Base-by-base conservation (phyloP, 1,139 yeast species). In the Debaryomyces psychrophilus region DNA sequence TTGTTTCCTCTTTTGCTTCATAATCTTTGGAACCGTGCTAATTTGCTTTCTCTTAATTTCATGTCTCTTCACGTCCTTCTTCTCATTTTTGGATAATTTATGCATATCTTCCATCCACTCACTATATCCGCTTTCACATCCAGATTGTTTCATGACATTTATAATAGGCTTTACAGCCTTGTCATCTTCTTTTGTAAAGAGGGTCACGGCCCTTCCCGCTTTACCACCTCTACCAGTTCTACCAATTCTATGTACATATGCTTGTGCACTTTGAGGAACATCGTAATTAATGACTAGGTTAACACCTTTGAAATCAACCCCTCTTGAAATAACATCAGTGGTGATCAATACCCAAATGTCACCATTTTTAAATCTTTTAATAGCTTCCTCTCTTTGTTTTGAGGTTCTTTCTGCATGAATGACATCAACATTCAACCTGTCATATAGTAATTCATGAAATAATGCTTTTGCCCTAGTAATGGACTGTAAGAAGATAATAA, bases 151-250 rank as follows among this genome's bases (percentile, higher is more conserved):
- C 96, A 93, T 93, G 12, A 93, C 98, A 61, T 92, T 93, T 35
- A 92, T 80, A 31, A 93, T 88, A 8, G 95, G 89, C 63, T 87
- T 88, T 41, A 93, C 77, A 2, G 89, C 82, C 46, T 78, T 68
- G 9, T 81, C 71, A 62, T 95, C 99, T 52, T 89, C 96, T 62
- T 90, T 92, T 20, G 99, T 90, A 72, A 88, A 95, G 55, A 92
- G 86, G 0, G 99, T 95, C 20, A 93, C 82, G 0, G 99, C 97
- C 56, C 77, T 79, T 50, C 99, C 99, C 2, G 70, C 60, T 54
- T 87, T 82, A 1, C 97, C 97, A 43, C 93, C 97, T 76, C 99
- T 85, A 54, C 99, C 99, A 2, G 99, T 93, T 75, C 99, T 87
- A 66, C 99, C 99, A 58, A 95, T 90, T 70, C 99, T 82, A 67